Evolutionary conservation across 2,329 filamentous ascomycete species (phyloP), one percentile per base, ranked within the genome.

Genomic region (Venturia nashicola): DNA sequence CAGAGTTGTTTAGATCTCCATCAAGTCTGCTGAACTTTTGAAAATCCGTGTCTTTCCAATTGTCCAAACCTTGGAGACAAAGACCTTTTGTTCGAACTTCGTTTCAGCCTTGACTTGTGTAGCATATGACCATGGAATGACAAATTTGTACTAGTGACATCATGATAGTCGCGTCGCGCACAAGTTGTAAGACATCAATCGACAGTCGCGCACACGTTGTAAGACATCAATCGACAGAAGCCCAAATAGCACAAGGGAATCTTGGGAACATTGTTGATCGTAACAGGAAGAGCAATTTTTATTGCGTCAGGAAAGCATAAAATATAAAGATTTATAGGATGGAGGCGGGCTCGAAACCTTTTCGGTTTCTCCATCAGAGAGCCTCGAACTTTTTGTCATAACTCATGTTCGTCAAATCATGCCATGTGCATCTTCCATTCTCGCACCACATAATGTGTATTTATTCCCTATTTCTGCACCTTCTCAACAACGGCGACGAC

Each of bases 401-500:
- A 9, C 59, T 61, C 39, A 43, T 61, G 20, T 43, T 61, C 59
- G 23, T 61, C 39, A 43, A 61, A 27, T 46, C 51, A 36, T 57
- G 32, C 59, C 39, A 43, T 43, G 5, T 7, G 14, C 39, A 43
- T 46, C 42, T 11, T 40, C n/a, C 42, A 39, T 43, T 7, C 39
- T 39, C 42, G 7, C 14, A 32, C 36, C 27, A n/a, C 5, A 9
- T 61, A 5, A 27, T 2, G 14, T n/a, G 12, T 8, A 14, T 6
- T 18, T n/a, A 23, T 0, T 7, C 2, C 23, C 44, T 55, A n/a
- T 27, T 46, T 55, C 72, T 97, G 91, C 39, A 97, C 92, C 74
- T 87, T 89, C 78, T 88, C 83, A 65, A 97, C 91, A 65, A 93
- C 80, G 71, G 88, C 81, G 59, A 91, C 82, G 42, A 97, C 83